Percentiles rank a stretch among this genome's conserved stretches.
Conservation (phyloP, 371 early-diverging fungal species). For the Lichtheimia hyalospora region DNA sequence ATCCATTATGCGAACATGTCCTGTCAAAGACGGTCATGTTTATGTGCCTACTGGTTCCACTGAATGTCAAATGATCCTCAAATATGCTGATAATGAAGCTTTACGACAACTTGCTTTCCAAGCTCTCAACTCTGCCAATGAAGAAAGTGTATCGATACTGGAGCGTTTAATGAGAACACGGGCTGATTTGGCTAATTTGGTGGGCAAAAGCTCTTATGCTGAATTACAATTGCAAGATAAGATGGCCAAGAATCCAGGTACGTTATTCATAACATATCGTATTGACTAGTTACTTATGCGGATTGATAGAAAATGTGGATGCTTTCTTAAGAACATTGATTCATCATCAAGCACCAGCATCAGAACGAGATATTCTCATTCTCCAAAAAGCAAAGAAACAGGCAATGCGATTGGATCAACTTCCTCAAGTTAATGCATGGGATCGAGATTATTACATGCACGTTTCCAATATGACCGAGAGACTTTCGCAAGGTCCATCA, state of each 20-base stretch:
- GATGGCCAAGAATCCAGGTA: slow-evolving; percentile 88
- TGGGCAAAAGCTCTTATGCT: slow-evolving; percentile 81
- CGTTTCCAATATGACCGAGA: slow-evolving; percentile 33
- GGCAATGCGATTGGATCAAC: slow-evolving; percentile 16
- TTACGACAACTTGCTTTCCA: slow-evolving; percentile 73
- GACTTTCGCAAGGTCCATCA: slow-evolving; percentile 11
- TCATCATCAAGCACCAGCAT: slow-evolving; percentile 49
- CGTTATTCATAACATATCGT: background rate
- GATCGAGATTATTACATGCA: slow-evolving; percentile 78
- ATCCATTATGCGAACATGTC: slow-evolving; percentile 10
- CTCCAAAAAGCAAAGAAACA: slow-evolving; percentile 47
- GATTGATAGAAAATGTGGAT: slow-evolving; percentile 68
- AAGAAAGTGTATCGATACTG: slow-evolving; percentile 62
- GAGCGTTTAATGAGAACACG: slow-evolving; percentile 77
- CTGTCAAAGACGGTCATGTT: slow-evolving; percentile 28
- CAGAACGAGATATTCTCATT: slow-evolving; percentile 49
- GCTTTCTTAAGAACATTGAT: slow-evolving; percentile 76
- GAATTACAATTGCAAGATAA: slow-evolving; percentile 86
- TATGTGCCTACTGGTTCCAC: slow-evolving; percentile 54
- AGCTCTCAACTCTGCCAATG: slow-evolving; percentile 71
- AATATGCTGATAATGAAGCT: slow-evolving; percentile 59
- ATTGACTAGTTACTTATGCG: background rate
- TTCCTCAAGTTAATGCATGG: slow-evolving; percentile 72
- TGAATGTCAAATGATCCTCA: slow-evolving; percentile 63
- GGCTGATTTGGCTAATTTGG: slow-evolving; percentile 71